Conservation (phyloP, 495 filamentous ascomycete species). For the Apiosordaria backusii region DNA sequence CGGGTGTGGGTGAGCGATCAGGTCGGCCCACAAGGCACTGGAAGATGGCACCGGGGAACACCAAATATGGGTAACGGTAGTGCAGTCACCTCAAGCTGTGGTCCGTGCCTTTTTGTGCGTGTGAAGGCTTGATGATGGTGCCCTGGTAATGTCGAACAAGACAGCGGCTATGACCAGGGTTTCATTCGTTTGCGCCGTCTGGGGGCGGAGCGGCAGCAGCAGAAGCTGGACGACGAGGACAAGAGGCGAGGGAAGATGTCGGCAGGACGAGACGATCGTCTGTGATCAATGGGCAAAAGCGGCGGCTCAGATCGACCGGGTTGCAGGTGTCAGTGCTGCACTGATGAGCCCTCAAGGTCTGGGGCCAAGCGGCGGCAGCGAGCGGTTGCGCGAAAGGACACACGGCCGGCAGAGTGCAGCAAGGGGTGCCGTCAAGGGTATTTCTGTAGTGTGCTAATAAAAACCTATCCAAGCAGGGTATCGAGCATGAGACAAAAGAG, state of each 20-base stretch:
- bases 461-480: neutral
- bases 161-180: slow-evolving; percentile 46
- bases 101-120: slow-evolving; percentile 33
- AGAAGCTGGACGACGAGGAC: slow-evolving; percentile 17
- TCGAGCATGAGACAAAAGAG: neutral
- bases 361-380: slow-evolving; percentile 15
- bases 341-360: neutral
- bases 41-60: slow-evolving; percentile 27
- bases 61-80: slow-evolving; percentile 28
- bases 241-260: slow-evolving; percentile 13
- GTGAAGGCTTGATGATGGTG: slow-evolving; percentile 24
- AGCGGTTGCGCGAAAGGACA: slow-evolving; percentile 12
- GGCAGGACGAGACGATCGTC: slow-evolving; percentile 25
- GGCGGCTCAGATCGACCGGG: slow-evolving; percentile 24
- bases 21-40: slow-evolving; percentile 21
- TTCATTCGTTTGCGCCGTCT: slow-evolving; percentile 38
- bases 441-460: neutral
- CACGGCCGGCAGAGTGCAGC: slow-evolving; percentile 2
- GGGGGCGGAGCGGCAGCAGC: slow-evolving; percentile 20
- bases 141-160: slow-evolving; percentile 36
- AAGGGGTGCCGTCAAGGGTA: neutral
- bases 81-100: slow-evolving; percentile 29
- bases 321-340: slow-evolving; percentile 20
- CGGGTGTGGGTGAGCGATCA: slow-evolving; percentile 24
- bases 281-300: slow-evolving; percentile 24